Conservation (phyloP, 2,329 filamentous ascomycete species). For the Ophiocordyceps camponoti-floridani region DNA sequence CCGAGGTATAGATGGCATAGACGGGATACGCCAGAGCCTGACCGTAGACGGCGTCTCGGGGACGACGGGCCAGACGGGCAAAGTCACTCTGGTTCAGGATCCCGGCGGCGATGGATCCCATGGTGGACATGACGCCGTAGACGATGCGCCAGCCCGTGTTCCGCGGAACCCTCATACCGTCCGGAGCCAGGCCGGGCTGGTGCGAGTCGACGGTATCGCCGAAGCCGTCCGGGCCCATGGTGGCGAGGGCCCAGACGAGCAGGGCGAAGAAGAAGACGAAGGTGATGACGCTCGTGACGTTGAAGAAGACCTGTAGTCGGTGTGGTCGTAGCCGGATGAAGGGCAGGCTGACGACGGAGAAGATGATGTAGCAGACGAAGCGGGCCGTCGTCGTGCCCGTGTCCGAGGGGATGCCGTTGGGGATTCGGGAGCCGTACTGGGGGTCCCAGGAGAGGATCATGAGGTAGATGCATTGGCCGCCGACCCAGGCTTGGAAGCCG, state of each 20-base stretch:
- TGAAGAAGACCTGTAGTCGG: conserved; percentile 22
- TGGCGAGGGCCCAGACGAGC: conserved; percentile 24
- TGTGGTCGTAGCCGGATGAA: conserved; percentile 26
- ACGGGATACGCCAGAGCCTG: conserved; percentile 17
- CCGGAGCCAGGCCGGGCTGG: conserved; percentile 5
- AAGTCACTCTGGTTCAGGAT: conserved; percentile 22
- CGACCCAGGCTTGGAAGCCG: conserved; percentile 27
- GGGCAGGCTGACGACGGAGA: conserved; percentile 22
- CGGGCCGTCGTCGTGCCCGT: conserved; percentile 25
- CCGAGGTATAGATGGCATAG: conserved; percentile 15
- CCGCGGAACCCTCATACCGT: conserved; percentile 9
- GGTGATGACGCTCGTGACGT: conserved; percentile 18
- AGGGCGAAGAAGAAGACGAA: conserved; percentile 22
- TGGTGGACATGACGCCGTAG: conserved; percentile 16
- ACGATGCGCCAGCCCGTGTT: conserved; percentile 19
- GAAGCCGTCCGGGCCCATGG: conserved; percentile 21
- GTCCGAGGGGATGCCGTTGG: conserved; percentile 19
- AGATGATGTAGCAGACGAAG: conserved; percentile 25
- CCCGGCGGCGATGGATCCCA: conserved; percentile 18
- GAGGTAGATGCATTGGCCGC: conserved; percentile 25
- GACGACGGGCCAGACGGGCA: conserved; percentile 14
- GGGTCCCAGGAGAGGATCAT: conserved; percentile 27
- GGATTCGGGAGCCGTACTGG: conserved; percentile 20
- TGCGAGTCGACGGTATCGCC: conserved; percentile 13
- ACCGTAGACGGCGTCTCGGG: conserved; percentile 15